Evolutionary conservation across 2,329 filamentous ascomycete species (phyloP).

Genomic region (Alternaria infectoria): DNA sequence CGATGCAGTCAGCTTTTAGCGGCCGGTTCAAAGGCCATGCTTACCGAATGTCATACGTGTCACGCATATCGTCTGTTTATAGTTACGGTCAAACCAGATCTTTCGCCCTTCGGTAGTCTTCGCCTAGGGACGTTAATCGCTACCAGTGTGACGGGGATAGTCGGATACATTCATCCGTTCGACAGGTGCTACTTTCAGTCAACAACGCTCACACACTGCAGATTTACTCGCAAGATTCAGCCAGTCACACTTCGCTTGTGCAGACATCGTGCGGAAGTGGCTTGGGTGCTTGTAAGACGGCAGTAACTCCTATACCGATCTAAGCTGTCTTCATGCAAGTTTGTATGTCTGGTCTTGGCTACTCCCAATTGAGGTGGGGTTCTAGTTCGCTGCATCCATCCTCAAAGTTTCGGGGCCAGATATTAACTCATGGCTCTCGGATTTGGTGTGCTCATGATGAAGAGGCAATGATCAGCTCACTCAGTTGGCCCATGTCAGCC

Average conservation of each 20-base stretch:
- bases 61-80: not conserved
- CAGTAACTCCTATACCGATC: not conserved
- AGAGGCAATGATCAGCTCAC: not conserved
- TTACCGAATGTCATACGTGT: constrained; percentile 15
- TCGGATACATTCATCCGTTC: not conserved
- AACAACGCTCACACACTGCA: not conserved
- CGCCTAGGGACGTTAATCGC: not conserved
- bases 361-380: not conserved
- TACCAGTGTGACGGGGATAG: not conserved
- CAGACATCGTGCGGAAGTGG: not conserved
- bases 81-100: not conserved
- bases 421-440: not conserved
- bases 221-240: not conserved
- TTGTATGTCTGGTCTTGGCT: not conserved
- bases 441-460: not conserved
- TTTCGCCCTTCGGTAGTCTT: not conserved
- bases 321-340: not conserved
- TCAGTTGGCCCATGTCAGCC: not conserved
- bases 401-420: not conserved
- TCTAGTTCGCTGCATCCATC: no score
- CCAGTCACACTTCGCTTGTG: not conserved
- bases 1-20: constrained; percentile 46
- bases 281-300: not conserved
- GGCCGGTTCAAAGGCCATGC: constrained; percentile 20
- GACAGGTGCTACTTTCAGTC: not conserved